phyloP scores from a whole-genome alignment of 2,329 filamentous ascomycete genomes.

The Calonectria montana region DNA sequence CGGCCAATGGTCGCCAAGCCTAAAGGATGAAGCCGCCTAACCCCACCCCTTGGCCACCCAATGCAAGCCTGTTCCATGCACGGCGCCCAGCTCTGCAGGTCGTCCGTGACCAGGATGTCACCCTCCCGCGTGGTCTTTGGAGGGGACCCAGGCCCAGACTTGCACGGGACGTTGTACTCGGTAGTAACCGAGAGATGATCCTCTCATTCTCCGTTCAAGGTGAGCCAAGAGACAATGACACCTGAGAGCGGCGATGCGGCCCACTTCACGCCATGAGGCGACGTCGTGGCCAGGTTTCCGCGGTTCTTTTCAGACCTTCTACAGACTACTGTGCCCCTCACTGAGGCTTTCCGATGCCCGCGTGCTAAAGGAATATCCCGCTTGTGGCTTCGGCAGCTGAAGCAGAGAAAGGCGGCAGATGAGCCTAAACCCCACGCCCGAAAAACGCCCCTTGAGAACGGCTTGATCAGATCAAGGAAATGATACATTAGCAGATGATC shows the following conservation, averaged over 20 bases:
- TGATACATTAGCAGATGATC: background rate
- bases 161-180: background rate
- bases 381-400: constrained; percentile 4
- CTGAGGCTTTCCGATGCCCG: background rate
- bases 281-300: background rate
- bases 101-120: background rate
- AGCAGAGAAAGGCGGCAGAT: background rate
- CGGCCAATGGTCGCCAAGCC: background rate
- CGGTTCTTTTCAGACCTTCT: background rate
- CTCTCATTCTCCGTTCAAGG: background rate
- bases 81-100: background rate
- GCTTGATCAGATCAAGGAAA: background rate
- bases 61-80: background rate
- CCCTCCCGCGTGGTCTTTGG: background rate
- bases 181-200: background rate
- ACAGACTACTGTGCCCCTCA: background rate
- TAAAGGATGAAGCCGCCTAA: background rate
- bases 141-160: background rate
- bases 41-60: background rate
- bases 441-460: background rate
- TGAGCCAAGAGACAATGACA: background rate
- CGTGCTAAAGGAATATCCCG: background rate
- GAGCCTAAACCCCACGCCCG: background rate
- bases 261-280: background rate
- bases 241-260: background rate